Base-by-base conservation (phyloP, 495 filamentous ascomycete genomes). In the Margaritispora aquatica region DNA sequence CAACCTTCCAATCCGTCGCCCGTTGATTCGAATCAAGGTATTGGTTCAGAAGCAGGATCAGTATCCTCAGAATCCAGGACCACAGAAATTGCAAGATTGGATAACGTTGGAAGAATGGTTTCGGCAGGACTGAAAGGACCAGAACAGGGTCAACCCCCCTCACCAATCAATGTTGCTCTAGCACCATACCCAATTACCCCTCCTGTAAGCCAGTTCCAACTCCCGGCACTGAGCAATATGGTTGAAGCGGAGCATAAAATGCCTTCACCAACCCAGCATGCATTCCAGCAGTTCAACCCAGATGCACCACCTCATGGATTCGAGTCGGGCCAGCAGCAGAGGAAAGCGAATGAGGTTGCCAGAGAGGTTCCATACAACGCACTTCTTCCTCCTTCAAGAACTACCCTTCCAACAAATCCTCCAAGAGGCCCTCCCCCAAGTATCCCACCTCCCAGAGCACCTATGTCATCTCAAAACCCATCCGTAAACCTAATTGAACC, bases 181-280 rank as follows among this genome's bases (percentile, higher is more conserved):
- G 77, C 80, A 9, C 80, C 79, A 3, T 83, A 84, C 59, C 81
- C 81, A 13, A 78, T 79, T 38, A 83, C 81, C 2, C 80, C 81
- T 47, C 80, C 79, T 44, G 71, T 73, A 1, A 70, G 76, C 47
- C 71, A 69, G 26, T 54, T 70, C 31, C 53, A 65, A 57, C 52
- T 63, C 15, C 54, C 63, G 17, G 24, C 26, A 22, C 50, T 63
- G 9, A 34, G 44, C 26, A 64, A 64, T 59, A 51, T 66, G 52
- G 61, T 66, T 9, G 59, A 55, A 52, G 62, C 64, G 22, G 62
- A 63, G 29, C 78, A 81, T 57, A 67, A 73, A 23, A 80, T 83
- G 78, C 80, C 79, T 21, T 79, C 74, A 15, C 66, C 79, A 36
- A 75, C 75, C 21, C 74, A 81, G 57, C 76, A 81, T 64, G 79